Base-by-base conservation (phyloP, 495 filamentous ascomycete species). In the Talaromyces trachyspermus region DNA sequence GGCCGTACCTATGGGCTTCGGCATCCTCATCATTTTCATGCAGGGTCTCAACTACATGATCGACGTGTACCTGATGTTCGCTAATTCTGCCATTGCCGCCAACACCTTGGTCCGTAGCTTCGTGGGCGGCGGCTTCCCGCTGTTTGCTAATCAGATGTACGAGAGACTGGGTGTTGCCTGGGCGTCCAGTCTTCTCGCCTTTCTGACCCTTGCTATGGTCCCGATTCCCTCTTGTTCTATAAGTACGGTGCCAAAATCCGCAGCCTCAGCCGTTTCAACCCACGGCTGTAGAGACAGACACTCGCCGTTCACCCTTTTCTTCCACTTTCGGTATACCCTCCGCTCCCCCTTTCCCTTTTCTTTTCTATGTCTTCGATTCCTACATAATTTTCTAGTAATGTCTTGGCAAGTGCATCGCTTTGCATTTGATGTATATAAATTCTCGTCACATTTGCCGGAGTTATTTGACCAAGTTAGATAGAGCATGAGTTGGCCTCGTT, bases 221-320 rank as follows among this genome's bases (percentile, higher is more conserved):
- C 85, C 84, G 0, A 79, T 87, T 17, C 85, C 85, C 4, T 84
- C 42, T 53, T 85, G 23, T 89, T 90, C 60, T 88, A 70, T 53
- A 60, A 77, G n/a, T 88, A 77, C 52, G 85, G 85, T 3, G 74
- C 70, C 56, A 73, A 66, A 62, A 81, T 89, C 33, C 64, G 83
- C 35, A 60, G 57, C 27, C 63, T 69, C 68, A 77, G 72, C 52
- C 69, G 62, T 40, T 73, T 70, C 49, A 61, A 59, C 11, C 70
- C 70, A 8, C 66, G 70, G 59, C 62, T 70, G 15, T 49, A 37
- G 29, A 22, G 54, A 0, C 45, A 30, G 27, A n/a, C n/a, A n/a
- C n/a, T n/a, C n/a, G n/a, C n/a, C n/a, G n/a, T n/a, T n/a, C n/a
- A n/a, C n/a, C n/a, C n/a, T n/a, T n/a, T n/a, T n/a, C n/a, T n/a